Percentiles rank a stretch among this genome's conserved stretches.
Conservation (phyloP, 495 filamentous ascomycete genomes). For the Xylaria bambusicola region DNA sequence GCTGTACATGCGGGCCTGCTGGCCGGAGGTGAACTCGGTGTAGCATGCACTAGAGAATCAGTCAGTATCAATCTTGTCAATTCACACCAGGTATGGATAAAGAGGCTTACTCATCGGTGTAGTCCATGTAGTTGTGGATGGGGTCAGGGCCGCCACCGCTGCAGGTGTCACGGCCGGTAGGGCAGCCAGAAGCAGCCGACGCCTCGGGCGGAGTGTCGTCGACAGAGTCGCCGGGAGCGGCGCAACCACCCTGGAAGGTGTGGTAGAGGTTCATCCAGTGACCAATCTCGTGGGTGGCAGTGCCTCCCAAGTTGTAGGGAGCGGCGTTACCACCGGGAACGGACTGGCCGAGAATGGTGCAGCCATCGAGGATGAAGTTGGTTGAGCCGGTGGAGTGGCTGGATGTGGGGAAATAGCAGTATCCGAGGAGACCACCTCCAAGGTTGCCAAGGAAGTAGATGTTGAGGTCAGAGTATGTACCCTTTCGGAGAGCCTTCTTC, state of each 20-base stretch:
- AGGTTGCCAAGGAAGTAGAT: conserved; percentile 62
- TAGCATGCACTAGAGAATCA: conserved; percentile 39
- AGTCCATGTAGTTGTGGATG: conserved; percentile 69
- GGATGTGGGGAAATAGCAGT: conserved; percentile 55
- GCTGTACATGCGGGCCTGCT: conserved; percentile 45
- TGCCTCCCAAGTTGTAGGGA: conserved; percentile 61
- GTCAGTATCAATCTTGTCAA: conserved; percentile 10
- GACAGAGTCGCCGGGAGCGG: conserved; percentile 55
- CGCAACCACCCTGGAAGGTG: conserved; percentile 66
- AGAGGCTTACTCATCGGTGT: conserved; percentile 53
- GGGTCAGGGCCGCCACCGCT: conserved; percentile 50
- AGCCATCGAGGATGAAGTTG: conserved; percentile 57
- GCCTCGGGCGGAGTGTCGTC: conserved; percentile 60
- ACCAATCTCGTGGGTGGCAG: conserved; percentile 65
- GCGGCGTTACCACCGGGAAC: conserved; percentile 55
- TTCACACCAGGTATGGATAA: background rate
- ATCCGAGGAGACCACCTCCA: conserved; percentile 52
- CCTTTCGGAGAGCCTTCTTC: conserved; percentile 61
- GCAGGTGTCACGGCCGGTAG: conserved; percentile 56
- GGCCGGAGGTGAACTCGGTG: conserved; percentile 45
- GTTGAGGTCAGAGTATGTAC: conserved; percentile 62
- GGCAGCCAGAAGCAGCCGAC: conserved; percentile 59
- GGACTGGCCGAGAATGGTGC: conserved; percentile 55
- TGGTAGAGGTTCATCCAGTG: conserved; percentile 69
- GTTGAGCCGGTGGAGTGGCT: conserved; percentile 33